These are phyloP conservation scores for Syzygium jambos DNA, from an alignment of 345 rosid genomes.

Conservation along the genomic window DNA sequence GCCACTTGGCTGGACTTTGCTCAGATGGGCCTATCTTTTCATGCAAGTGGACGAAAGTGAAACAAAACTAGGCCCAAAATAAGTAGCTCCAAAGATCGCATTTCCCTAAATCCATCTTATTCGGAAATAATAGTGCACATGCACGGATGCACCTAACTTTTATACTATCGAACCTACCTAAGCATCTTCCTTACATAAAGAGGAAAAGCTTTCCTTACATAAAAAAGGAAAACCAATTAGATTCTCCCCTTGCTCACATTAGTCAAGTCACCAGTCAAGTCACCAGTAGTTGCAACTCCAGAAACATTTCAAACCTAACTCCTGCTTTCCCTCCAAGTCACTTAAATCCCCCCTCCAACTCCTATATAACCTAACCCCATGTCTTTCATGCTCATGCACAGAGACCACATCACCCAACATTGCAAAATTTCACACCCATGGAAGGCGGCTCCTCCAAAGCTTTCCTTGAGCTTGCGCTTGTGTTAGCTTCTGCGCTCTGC, in stretches of 20 bases:
- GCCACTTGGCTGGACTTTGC: background rate
- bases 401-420: background rate
- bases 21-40: background rate
- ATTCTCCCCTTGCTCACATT: background rate
- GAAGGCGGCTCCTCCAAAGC: background rate
- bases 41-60: too few species aligned
- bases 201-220: too few species aligned
- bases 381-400: background rate
- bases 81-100: background rate
- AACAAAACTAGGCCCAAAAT: background rate
- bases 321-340: constrained; percentile 1
- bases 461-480: background rate
- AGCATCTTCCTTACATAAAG: too few species aligned
- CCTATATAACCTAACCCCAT: background rate
- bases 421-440: background rate
- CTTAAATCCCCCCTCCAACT: background rate
- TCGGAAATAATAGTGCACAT: background rate
- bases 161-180: background rate
- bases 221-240: background rate
- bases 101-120: background rate
- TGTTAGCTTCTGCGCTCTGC: background rate
- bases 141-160: background rate
- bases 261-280: background rate
- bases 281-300: constrained; percentile 14
- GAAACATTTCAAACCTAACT: constrained; percentile 6